A percentile compares a stretch with the other conserved stretches of the same genome.
Conservation (phyloP, 2,329 filamentous ascomycete species). For the Pseudogymnoascus sp. region DNA sequence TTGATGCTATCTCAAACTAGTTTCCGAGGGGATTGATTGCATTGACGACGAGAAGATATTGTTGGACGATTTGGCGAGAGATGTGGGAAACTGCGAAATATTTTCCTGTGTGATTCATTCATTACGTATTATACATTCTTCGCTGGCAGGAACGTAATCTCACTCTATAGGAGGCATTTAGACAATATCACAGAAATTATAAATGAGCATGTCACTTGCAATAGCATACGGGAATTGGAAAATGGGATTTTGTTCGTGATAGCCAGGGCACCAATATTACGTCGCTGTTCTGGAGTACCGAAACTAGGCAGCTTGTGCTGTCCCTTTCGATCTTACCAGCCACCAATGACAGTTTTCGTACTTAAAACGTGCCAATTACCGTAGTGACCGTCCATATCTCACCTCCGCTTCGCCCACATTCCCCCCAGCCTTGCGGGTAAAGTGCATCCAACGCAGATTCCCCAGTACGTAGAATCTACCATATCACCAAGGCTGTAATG, state of each 20-base stretch:
- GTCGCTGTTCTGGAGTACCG: neutral
- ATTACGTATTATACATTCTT: neutral
- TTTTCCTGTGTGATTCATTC: neutral
- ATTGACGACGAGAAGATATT: neutral
- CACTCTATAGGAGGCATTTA: neutral
- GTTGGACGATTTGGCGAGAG: neutral
- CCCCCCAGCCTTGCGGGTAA: neutral
- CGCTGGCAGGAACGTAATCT: neutral
- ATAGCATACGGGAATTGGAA: neutral
- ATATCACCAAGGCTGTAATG: neutral
- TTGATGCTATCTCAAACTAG: conserved; percentile 15
- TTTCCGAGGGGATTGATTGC: neutral
- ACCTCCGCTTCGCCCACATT: neutral
- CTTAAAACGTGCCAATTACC: neutral
- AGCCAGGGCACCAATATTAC: neutral
- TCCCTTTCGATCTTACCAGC: neutral
- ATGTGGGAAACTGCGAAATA: neutral
- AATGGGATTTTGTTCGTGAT: neutral
- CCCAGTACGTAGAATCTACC: neutral
- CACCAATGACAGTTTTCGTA: neutral
- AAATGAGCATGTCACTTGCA: neutral
- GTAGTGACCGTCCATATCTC: neutral
- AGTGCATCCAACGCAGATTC: neutral
- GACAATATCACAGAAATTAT: neutral
- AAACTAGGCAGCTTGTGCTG: neutral